These are phyloP conservation scores for Macadamia tetraphylla DNA, from an alignment of 164 flowering plant species.

Conservation along the genomic window DNA sequence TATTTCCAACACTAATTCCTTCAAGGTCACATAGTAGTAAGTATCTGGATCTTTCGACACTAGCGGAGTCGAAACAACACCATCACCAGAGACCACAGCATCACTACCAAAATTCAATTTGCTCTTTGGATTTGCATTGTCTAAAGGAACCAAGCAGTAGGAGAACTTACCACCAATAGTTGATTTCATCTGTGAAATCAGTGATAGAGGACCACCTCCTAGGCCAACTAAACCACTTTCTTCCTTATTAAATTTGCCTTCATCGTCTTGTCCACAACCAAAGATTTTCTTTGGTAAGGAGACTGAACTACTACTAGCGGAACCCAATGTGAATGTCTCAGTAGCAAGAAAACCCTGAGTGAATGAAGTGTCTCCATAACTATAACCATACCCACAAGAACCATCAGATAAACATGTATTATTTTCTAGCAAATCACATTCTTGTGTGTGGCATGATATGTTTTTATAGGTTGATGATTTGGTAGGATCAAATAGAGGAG, in stretches of 20 bases:
- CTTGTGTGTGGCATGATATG: conserved; percentile 24
- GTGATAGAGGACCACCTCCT: conserved; percentile 41
- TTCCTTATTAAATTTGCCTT: conserved; percentile 24
- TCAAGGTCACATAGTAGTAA: conserved; percentile 45
- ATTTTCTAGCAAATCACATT: conserved; percentile 28
- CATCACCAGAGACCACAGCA: conserved; percentile 25
- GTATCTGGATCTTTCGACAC: conserved; percentile 3
- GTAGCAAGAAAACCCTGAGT: conserved; percentile 30
- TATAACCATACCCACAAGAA: conserved; percentile 20
- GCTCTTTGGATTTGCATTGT: conserved; percentile 10
- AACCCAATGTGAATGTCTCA: conserved; percentile 34
- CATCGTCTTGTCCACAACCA: conserved; percentile 51
- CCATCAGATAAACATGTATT: not conserved
- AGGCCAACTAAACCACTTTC: conserved; percentile 53
- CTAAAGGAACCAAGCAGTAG: conserved; percentile 43
- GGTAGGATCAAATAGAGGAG: conserved; percentile 26
- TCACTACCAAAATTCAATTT: conserved; percentile 36
- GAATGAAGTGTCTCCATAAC: conserved; percentile 36
- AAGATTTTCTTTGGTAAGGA: conserved; percentile 13
- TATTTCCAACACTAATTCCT: conserved; percentile 34
- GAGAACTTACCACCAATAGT: conserved; percentile 45
- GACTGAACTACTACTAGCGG: too few relatives aligned
- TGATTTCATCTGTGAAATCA: conserved; percentile 31
- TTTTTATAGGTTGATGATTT: conserved; percentile 31
- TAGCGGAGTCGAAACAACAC: conserved; percentile 38